Evolutionary conservation across 192 early-diverging fungal genomes (phyloP).

Genomic region (Oehlia diaphana): DNA sequence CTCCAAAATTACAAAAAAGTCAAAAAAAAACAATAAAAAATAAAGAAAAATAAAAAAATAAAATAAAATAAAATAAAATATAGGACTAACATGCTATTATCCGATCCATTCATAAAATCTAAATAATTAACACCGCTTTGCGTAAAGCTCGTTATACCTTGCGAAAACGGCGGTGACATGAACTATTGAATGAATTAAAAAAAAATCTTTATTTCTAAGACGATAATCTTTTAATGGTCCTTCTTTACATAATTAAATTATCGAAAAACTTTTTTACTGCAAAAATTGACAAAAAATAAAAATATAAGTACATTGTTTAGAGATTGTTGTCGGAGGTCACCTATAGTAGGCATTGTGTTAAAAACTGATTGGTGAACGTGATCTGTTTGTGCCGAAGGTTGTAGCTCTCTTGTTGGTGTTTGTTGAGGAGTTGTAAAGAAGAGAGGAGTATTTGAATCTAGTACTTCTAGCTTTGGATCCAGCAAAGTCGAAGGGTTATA

Average conservation of each 20-base stretch:
- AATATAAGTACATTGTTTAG: neutral
- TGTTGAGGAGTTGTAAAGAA: slow-evolving; percentile 14
- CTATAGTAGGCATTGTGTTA: neutral
- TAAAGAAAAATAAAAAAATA: neutral
- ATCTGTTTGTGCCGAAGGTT: neutral
- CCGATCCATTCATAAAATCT: slow-evolving; percentile 5
- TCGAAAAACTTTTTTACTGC: neutral
- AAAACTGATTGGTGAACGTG: slow-evolving; percentile 1
- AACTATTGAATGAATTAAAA: slow-evolving; percentile 2
- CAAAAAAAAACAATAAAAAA: neutral
- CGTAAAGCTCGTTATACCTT: neutral
- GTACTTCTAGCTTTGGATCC: slow-evolving; percentile 27
- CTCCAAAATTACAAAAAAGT: neutral
- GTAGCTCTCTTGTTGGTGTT: slow-evolving; percentile 6
- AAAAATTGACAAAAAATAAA: neutral
- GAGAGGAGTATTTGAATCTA: slow-evolving; percentile 9
- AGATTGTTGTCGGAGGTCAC: slow-evolving; percentile 13
- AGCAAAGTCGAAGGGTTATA: slow-evolving; percentile 15
- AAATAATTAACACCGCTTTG: neutral
- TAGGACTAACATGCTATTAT: neutral
- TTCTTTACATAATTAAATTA: neutral
- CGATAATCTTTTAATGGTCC: neutral
- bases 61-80: neutral
- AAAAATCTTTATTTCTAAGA: neutral
- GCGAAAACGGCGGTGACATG: neutral